A percentile compares a stretch with the other conserved stretches of the same genome.
Evolutionary conservation across 2,329 filamentous ascomycete species (phyloP).

Genomic region (Hypoxylon sp.): DNA sequence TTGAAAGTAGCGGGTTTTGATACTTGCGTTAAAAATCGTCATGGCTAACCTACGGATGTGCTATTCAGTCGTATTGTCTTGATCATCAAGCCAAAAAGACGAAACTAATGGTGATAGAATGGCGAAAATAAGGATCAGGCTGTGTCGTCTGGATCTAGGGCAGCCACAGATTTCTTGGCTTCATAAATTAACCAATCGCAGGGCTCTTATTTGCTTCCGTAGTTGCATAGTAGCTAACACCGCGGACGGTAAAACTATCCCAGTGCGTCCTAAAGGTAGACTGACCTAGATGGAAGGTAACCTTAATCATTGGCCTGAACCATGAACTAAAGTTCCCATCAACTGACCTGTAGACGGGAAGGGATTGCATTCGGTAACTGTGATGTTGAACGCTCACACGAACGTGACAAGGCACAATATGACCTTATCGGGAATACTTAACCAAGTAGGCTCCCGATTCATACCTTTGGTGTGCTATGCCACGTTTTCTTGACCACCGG

Average conservation of each 20-base stretch:
- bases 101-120: background rate
- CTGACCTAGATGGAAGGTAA: conserved; percentile 40
- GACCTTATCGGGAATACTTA: conserved; percentile 26
- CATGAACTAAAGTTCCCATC: conserved; percentile 27
- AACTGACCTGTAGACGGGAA: conserved; percentile 23
- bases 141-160: conserved; percentile 22
- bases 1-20: background rate
- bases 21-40: background rate
- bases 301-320: conserved; percentile 32
- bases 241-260: conserved; percentile 33
- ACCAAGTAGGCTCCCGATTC: conserved; percentile 27
- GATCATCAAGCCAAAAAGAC: background rate
- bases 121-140: conserved; percentile 8
- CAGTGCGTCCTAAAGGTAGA: conserved; percentile 33
- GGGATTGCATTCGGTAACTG: conserved; percentile 13
- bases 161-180: conserved; percentile 36
- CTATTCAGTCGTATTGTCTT: background rate
- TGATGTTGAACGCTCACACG: conserved; percentile 4
- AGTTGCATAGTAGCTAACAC: conserved; percentile 29
- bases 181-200: conserved; percentile 35
- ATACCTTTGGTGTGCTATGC: conserved; percentile 29
- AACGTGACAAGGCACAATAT: conserved; percentile 16
- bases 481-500: conserved; percentile 41
- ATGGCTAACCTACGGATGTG: background rate
- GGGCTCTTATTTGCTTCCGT: conserved; percentile 30